Conservation (phyloP, 805 yeast species). For the Pichia sporocuriosa region DNA sequence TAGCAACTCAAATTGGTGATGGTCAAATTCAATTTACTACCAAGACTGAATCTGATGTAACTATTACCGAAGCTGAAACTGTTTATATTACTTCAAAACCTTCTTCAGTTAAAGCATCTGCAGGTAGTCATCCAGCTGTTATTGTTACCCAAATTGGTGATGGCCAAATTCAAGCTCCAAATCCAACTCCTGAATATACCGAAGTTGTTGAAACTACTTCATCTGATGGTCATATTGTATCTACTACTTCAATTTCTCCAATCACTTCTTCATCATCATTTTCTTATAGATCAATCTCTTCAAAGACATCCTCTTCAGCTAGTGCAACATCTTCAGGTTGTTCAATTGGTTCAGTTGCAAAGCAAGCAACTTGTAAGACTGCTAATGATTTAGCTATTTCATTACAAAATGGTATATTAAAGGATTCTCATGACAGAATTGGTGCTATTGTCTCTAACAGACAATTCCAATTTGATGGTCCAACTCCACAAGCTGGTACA, state of each 20-base stretch:
- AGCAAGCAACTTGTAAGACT: slow-evolving; percentile 30
- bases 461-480: slow-evolving; percentile 63
- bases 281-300: slow-evolving; percentile 21
- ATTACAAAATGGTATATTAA: slow-evolving; percentile 36
- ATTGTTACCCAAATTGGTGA: slow-evolving; percentile 29
- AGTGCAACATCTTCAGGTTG: slow-evolving; percentile 16
- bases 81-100: slow-evolving; percentile 30
- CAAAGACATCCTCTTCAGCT: slow-evolving; percentile 16
- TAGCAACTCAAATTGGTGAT: slow-evolving; percentile 39
- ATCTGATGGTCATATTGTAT: slow-evolving; percentile 26
- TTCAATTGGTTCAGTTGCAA: slow-evolving; percentile 22
- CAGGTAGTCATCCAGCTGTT: slow-evolving; percentile 13
- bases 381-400: slow-evolving; percentile 37
- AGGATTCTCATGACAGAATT: slow-evolving; percentile 43
- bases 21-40: slow-evolving; percentile 39
- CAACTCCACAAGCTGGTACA: slow-evolving; percentile 57
- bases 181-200: slow-evolving; percentile 25
- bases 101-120: slow-evolving; percentile 31
- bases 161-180: slow-evolving; percentile 40
- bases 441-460: slow-evolving; percentile 57
- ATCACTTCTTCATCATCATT: slow-evolving; percentile 30
- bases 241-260: slow-evolving; percentile 34
- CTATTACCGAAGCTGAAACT: slow-evolving; percentile 25
- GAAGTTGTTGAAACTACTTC: slow-evolving; percentile 19
- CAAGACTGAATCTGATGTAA: slow-evolving; percentile 12